A percentile compares a stretch with the other conserved stretches of the same genome.
Evolutionary conservation across 768 basidiomycete species (phyloP).

Genomic region (Boletus rex-veris): DNA sequence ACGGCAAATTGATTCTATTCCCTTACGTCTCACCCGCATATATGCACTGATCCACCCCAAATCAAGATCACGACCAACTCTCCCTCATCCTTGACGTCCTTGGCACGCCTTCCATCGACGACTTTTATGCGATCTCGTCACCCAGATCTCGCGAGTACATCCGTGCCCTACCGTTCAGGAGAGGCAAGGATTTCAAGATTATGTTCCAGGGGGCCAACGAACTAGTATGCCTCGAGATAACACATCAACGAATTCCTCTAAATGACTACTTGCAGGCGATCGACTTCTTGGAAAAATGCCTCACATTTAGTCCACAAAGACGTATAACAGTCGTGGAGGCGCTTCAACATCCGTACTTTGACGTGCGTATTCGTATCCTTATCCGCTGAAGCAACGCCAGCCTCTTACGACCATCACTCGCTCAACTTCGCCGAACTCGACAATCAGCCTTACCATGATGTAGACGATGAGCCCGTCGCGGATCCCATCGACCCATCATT

Average conservation of each 20-base stretch:
- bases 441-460: conserved; percentile 76
- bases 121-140: conserved; percentile 91
- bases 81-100: conserved; percentile 92
- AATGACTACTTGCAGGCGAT: conserved; percentile 44
- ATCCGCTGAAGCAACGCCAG: background rate
- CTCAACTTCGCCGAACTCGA: background rate
- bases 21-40: background rate
- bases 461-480: conserved; percentile 84
- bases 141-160: conserved; percentile 80
- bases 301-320: conserved; percentile 83
- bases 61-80: conserved; percentile 82
- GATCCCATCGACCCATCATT: conserved; percentile 70
- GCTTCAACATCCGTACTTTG: conserved; percentile 84
- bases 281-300: conserved; percentile 74
- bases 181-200: conserved; percentile 63
- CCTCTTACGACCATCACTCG: background rate
- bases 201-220: conserved; percentile 77
- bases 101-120: conserved; percentile 86
- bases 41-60: background rate
- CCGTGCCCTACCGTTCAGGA: conserved; percentile 82
- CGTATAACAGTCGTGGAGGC: conserved; percentile 87
- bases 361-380: conserved; percentile 41
- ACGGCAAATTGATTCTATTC: too few relatives aligned
- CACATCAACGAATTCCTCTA: background rate
- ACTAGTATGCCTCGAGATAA: conserved; percentile 36